phyloP scores from a whole-genome alignment of 1,139 yeast genomes.

The Yamadazyma blattariae region DNA sequence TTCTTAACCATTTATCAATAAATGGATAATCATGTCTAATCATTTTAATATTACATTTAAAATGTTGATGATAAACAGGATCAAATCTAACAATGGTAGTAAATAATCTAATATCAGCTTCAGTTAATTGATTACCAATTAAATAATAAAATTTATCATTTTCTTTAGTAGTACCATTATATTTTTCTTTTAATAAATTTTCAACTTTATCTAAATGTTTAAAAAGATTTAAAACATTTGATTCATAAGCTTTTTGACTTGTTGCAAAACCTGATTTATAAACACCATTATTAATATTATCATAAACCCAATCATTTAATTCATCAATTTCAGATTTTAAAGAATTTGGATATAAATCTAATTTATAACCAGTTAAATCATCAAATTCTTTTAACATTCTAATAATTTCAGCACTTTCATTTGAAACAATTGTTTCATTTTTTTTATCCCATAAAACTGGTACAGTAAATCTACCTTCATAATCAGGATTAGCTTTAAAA shows the following conservation, averaged over 20 bases:
- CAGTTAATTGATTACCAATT: conserved; percentile 70
- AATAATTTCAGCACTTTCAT: conserved; percentile 86
- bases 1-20: conserved; percentile 75
- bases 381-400: conserved; percentile 71
- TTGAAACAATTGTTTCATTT: conserved; percentile 77
- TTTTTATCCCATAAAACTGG: conserved; percentile 93
- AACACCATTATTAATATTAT: conserved; percentile 87
- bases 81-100: conserved; percentile 81
- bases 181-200: conserved; percentile 36
- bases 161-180: conserved; percentile 9
- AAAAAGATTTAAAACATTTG: conserved; percentile 65
- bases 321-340: conserved; percentile 64
- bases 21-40: conserved; percentile 80
- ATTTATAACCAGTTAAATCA: conserved; percentile 30
- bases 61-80: conserved; percentile 89
- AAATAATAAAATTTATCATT: conserved; percentile 42
- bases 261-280: conserved; percentile 93
- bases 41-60: conserved; percentile 85
- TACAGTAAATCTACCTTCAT: conserved; percentile 81
- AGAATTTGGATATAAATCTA: conserved; percentile 64
- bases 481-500: conserved; percentile 70
- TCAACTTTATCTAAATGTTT: conserved; percentile 75
- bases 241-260: conserved; percentile 77
- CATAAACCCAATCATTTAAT: conserved; percentile 81
- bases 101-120: conserved; percentile 84